Base-by-base conservation (phyloP, 495 filamentous ascomycete genomes). In the Hypomontagnella monticulosa region DNA sequence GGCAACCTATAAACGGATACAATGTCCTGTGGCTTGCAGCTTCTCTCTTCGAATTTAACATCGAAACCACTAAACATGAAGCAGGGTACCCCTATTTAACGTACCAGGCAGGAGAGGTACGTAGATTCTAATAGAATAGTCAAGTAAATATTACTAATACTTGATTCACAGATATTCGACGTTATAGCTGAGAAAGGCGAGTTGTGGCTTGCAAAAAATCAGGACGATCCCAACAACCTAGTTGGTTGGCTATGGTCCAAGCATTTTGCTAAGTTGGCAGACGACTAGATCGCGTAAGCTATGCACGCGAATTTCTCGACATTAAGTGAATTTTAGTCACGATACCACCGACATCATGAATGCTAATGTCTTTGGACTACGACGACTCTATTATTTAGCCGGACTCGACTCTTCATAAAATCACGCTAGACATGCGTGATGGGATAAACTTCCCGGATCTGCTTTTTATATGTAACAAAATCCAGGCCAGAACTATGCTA, bases 211-310 rank as follows among this genome's bases (percentile, higher is more conserved):
- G 95, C 95, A 5, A 91, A 89, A 72, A 99, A 99, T 71, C 95
- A 99, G 76, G 95, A 99, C 73, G 96, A 99, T 75, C 78, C 84
- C 3, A 80, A 78, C 14, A 82, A 86, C 18, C 81, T 86, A 62
- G 85, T 97, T n/a, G 95, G 95, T 40, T 99, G 95, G 95, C 96
- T 99, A 63, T 99, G 95, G 95, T 95, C 91, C 69, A 96, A 97
- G 73, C 95, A 99, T 78, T 98, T 99, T 79, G 91, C 90, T 47
- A 91, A 91, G 57, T 72, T 93, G 62, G 88, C 88, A 33, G 81
- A 83, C 68, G 79, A 80, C 46, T 81, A 75, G 57, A 14, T 33
- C 6, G n/a, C 40, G 14, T 42, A 54, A 42, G 18, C 23, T 53
- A 47, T 38, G 18, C 3, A 15, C 42, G n/a, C 32, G 38, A 42